Evolutionary conservation across 2,329 filamentous ascomycete species (phyloP).

Genomic region (Macrophomina tecta): DNA sequence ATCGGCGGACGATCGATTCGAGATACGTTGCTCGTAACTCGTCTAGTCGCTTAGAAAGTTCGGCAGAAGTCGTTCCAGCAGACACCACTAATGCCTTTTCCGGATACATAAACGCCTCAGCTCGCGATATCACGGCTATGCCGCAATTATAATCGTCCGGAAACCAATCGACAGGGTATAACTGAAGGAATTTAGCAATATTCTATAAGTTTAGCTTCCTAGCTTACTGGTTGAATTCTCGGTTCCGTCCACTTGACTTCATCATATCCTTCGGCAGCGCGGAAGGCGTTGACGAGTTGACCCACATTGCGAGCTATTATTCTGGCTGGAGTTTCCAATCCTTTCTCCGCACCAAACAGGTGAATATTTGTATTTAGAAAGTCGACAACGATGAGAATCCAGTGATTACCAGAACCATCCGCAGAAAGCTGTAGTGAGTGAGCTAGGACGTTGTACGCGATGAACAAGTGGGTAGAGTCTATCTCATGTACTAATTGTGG

Average conservation of each 20-base stretch:
- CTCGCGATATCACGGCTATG: slow-evolving; percentile 1
- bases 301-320: not conserved
- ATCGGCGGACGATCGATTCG: not conserved
- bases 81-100: not conserved
- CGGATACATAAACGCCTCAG: slow-evolving; percentile 3
- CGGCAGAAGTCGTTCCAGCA: not conserved
- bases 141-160: not conserved
- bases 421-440: not conserved
- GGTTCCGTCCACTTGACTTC: not conserved
- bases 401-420: not conserved
- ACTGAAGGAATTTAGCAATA: not conserved
- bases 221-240: not conserved
- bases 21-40: not conserved
- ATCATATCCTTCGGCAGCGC: not conserved
- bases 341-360: not conserved
- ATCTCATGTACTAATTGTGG: not conserved
- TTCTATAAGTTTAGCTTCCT: not conserved
- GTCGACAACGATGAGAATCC: not conserved
- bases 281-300: not conserved
- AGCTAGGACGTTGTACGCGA: not conserved
- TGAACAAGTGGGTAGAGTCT: not conserved
- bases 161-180: not conserved
- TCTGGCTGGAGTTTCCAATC: not conserved
- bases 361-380: not conserved
- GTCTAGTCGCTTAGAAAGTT: not conserved